Percentiles rank a stretch among this genome's conserved stretches.
Evolutionary conservation across 495 filamentous ascomycete genomes (phyloP).

Genomic region (Tuber indicum): DNA sequence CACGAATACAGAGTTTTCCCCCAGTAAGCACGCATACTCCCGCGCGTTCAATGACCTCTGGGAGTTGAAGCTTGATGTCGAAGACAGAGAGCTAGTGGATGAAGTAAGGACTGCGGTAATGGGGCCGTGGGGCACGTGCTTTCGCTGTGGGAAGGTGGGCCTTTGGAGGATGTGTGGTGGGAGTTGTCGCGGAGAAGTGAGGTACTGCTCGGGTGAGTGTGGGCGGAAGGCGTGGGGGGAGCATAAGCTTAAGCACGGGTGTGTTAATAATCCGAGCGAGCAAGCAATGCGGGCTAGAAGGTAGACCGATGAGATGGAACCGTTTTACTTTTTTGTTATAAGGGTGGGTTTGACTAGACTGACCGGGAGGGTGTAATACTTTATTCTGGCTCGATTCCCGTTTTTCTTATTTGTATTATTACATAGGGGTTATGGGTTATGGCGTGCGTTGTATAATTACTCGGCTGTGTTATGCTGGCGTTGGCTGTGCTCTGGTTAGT

Average conservation of each 20-base stretch:
- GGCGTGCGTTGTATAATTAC: neutral
- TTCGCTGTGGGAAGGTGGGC: conserved; percentile 28
- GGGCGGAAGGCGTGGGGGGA: conserved; percentile 25
- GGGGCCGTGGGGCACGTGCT: conserved; percentile 35
- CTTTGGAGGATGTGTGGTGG: conserved; percentile 37
- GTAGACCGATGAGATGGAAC: neutral
- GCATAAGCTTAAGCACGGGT: conserved; percentile 26
- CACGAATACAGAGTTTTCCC: conserved; percentile 33
- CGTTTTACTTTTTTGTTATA: neutral
- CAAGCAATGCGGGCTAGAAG: neutral
- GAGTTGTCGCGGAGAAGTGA: conserved; percentile 26
- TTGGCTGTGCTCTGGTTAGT: neutral
- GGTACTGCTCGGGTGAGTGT: conserved; percentile 32
- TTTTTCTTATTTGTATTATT: neutral
- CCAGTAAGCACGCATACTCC: conserved; percentile 20
- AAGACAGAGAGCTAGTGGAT: conserved; percentile 26
- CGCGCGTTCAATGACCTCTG: conserved; percentile 31
- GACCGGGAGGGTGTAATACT: neutral
- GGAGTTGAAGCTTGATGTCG: conserved; percentile 34
- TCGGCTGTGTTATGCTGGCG: neutral
- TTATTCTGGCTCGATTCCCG: neutral
- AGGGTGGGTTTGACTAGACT: neutral
- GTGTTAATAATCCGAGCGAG: neutral
- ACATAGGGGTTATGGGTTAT: neutral
- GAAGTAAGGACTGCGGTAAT: conserved; percentile 34